Conservation (phyloP, 108 stramenopile genomes). For the Fistulifera pelliculosa region DNA sequence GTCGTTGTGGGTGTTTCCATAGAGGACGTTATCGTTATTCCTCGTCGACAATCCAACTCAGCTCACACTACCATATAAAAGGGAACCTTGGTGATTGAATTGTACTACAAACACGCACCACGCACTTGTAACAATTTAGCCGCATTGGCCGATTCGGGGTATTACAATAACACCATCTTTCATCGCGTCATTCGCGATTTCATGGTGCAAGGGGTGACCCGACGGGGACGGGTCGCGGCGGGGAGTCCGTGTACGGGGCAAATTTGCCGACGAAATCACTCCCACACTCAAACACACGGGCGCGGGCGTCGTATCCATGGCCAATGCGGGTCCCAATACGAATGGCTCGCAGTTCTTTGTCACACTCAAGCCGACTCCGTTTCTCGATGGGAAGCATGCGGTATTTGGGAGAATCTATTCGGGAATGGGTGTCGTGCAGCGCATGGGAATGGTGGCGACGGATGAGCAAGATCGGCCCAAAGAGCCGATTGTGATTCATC, state of each 20-base stretch:
- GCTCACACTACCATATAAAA: constrained; percentile 5
- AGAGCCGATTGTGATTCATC: constrained; percentile 39
- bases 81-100: constrained; percentile 62
- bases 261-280: constrained; percentile 91
- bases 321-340: constrained; percentile 91
- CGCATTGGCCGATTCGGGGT: constrained; percentile 82
- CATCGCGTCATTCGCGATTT: constrained; percentile 93
- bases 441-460: constrained; percentile 88
- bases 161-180: constrained; percentile 90
- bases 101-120: constrained; percentile 73
- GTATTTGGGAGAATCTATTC: constrained; percentile 91
- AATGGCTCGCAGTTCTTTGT: constrained; percentile 95
- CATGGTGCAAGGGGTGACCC: constrained; percentile 98
- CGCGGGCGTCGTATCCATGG: constrained; percentile 89
- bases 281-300: constrained; percentile 74
- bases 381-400: constrained; percentile 89
- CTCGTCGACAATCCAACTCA: not conserved
- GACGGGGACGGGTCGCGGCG: constrained; percentile 82
- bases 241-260: constrained; percentile 84
- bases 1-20: not conserved
- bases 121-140: constrained; percentile 76
- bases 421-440: constrained; percentile 82
- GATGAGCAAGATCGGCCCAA: constrained; percentile 56
- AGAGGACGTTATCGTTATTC: not conserved
- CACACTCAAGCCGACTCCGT: constrained; percentile 78